Evolutionary conservation across 2,329 filamentous ascomycete genomes (phyloP), one percentile per base, ranked within the genome.

Genomic region (Fusarium sp.): DNA sequence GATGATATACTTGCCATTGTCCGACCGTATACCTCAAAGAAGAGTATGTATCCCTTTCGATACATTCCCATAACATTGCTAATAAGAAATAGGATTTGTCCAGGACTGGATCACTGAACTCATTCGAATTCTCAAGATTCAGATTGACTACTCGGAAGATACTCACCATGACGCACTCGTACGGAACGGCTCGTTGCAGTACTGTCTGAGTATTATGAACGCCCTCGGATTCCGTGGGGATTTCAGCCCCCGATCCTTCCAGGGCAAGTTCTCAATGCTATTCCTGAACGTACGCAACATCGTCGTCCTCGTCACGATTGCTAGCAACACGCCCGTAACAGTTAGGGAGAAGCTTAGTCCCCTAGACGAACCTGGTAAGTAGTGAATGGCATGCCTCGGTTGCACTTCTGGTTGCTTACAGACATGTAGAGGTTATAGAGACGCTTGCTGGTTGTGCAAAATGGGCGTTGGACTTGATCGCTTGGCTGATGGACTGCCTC

Each of bases 91-190:
- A 88, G 84, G 82, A 46, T 86, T 90, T 63, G 78, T 86, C 49
- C 80, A 82, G 37, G 81, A 87, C 54, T 87, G 88, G 80, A 78
- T 91, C 48, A 82, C 80, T 36, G 88, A 91, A 63, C 79, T 93
- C 11, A 87, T 91, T 48, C 82, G 85, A 36, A 85, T 90, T 53
- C 78, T 93, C 47, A 89, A 88, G 61, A 82, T 91, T 27, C 86
- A 88, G 45, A 85, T 93, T 43, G 94, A 98, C 76, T 96, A 93
- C 71, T 90, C 92, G 0, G 84, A 91, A 44, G 91, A 96, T 57
- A 79, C 85, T 2, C 83, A 86, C 39, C 85, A 90, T 66, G 88
- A 94, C 71, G 82, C 88, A 55, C 79, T 96, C 31, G 84, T 95
- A 62, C 82, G 88, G 57, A 93, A 95, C 68, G 80, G 82, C 4